These are phyloP conservation scores for Salix suchowensis DNA, from an alignment of 345 rosid species.

Conservation along the genomic window DNA sequence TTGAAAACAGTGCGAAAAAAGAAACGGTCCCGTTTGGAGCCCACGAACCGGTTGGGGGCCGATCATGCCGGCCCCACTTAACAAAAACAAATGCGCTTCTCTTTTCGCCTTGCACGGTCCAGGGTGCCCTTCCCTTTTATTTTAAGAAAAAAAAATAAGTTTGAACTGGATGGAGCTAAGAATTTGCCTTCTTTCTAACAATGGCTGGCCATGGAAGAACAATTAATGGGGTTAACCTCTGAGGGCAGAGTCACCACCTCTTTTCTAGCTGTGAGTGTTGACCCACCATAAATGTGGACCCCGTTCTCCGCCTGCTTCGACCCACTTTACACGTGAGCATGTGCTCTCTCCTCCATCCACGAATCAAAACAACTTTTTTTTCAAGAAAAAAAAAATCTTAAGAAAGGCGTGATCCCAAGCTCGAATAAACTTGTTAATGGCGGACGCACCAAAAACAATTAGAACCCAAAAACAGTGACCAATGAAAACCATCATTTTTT, in stretches of 20 bases:
- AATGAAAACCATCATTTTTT: not conserved
- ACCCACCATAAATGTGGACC: constrained; percentile 46
- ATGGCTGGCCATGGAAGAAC: too few species aligned
- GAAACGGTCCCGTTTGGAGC: constrained; percentile 17
- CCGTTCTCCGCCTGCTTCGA: constrained; percentile 27
- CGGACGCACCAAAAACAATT: constrained; percentile 9
- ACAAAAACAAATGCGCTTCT: not conserved
- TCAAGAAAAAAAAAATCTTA: not conserved
- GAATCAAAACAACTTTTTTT: not conserved
- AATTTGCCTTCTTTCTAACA: too few species aligned
- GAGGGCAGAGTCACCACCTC: not conserved
- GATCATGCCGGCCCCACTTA: constrained; percentile 18
- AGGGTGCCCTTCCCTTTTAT: constrained; percentile 1
- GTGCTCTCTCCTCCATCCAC: constrained; percentile 30
- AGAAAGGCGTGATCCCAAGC: not conserved
- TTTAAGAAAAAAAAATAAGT: too few species aligned
- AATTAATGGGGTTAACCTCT: too few species aligned
- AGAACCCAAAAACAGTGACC: not conserved
- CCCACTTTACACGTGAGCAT: constrained; percentile 63
- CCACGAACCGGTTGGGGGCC: constrained; percentile 25
- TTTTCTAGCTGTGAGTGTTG: constrained; percentile 35
- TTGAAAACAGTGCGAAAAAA: constrained; percentile 37
- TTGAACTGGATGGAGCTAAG: too few species aligned
- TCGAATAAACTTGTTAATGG: constrained; percentile 17
- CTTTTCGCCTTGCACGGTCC: constrained; percentile 25